phyloP scores from a whole-genome alignment of 2,329 filamentous ascomycete genomes.

The Diaporthe sp. region DNA sequence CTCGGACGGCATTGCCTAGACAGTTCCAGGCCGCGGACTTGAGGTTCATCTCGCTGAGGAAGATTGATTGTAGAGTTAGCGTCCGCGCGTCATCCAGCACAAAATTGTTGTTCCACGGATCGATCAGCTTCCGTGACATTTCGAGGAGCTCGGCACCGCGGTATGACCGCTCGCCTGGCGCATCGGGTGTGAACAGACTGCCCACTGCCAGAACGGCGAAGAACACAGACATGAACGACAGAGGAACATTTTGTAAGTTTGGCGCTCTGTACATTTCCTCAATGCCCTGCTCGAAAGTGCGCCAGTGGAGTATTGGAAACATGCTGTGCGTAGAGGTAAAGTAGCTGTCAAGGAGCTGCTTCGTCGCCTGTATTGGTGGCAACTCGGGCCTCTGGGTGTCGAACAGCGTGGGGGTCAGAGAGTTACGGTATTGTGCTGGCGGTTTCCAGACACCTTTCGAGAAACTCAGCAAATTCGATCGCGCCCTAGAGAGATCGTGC shows the following conservation, averaged over 20 bases:
- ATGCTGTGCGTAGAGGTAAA: slow-evolving; percentile 82
- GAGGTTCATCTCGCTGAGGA: slow-evolving; percentile 87
- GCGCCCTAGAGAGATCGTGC: slow-evolving; percentile 79
- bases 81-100: slow-evolving; percentile 82
- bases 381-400: slow-evolving; percentile 73
- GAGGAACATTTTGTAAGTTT: slow-evolving; percentile 71
- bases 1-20: slow-evolving; percentile 83
- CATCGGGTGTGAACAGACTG: slow-evolving; percentile 76
- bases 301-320: slow-evolving; percentile 91
- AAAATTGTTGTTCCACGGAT: slow-evolving; percentile 86
- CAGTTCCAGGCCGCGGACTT: slow-evolving; percentile 89
- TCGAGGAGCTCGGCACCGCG: slow-evolving; percentile 77
- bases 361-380: slow-evolving; percentile 78
- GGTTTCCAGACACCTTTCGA: slow-evolving; percentile 85
- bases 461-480: slow-evolving; percentile 79
- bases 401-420: slow-evolving; percentile 60
- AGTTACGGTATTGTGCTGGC: slow-evolving; percentile 76
- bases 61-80: slow-evolving; percentile 81
- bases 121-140: slow-evolving; percentile 76
- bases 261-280: slow-evolving; percentile 81
- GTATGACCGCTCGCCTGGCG: slow-evolving; percentile 66
- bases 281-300: slow-evolving; percentile 81
- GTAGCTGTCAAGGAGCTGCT: slow-evolving; percentile 82
- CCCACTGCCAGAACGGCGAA: slow-evolving; percentile 89
- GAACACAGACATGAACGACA: slow-evolving; percentile 83